These are phyloP conservation scores for Helicocarpus griseus DNA, from an alignment of 2,329 filamentous ascomycete species.

Conservation along the genomic window DNA sequence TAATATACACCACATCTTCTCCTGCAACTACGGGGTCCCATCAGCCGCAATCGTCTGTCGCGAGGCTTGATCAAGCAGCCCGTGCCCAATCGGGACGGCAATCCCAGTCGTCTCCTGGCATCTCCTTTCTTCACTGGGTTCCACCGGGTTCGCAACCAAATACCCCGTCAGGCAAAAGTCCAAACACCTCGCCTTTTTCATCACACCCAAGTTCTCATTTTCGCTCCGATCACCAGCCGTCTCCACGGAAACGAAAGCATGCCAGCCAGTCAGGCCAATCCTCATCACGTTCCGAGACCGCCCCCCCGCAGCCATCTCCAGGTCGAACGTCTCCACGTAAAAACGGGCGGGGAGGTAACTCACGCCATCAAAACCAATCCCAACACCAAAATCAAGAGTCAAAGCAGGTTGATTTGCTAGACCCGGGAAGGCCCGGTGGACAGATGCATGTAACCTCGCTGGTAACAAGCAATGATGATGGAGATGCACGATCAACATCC, in stretches of 20 bases:
- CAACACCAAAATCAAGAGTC: slow-evolving; percentile 34
- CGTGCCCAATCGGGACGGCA: slow-evolving; percentile 42
- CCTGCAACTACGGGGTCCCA: slow-evolving; percentile 13
- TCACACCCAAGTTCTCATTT: slow-evolving; percentile 39
- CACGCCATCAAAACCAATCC: slow-evolving; percentile 56
- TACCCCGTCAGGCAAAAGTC: slow-evolving; percentile 64
- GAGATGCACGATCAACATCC: not conserved
- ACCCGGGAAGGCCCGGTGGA: slow-evolving; percentile 1
- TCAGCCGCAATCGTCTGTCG: slow-evolving; percentile 39
- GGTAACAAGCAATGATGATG: not conserved
- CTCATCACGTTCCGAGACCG: slow-evolving; percentile 41
- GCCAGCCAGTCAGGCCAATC: slow-evolving; percentile 42
- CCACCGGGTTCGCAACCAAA: slow-evolving; percentile 64
- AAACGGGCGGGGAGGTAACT: slow-evolving; percentile 46
- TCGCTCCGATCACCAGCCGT: slow-evolving; percentile 56
- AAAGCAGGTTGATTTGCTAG: not conserved
- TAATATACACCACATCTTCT: not conserved
- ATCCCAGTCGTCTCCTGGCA: slow-evolving; percentile 56
- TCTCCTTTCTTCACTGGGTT: slow-evolving; percentile 91
- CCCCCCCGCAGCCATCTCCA: slow-evolving; percentile 40
- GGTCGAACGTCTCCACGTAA: slow-evolving; percentile 45
- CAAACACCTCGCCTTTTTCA: slow-evolving; percentile 39
- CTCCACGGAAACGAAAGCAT: slow-evolving; percentile 76
- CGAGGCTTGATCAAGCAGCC: slow-evolving; percentile 31
- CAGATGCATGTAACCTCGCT: slow-evolving; percentile 5